These are phyloP conservation scores for Tetraselmis striata DNA, from an alignment of 139 green algal genomes.

Conservation along the genomic window DNA sequence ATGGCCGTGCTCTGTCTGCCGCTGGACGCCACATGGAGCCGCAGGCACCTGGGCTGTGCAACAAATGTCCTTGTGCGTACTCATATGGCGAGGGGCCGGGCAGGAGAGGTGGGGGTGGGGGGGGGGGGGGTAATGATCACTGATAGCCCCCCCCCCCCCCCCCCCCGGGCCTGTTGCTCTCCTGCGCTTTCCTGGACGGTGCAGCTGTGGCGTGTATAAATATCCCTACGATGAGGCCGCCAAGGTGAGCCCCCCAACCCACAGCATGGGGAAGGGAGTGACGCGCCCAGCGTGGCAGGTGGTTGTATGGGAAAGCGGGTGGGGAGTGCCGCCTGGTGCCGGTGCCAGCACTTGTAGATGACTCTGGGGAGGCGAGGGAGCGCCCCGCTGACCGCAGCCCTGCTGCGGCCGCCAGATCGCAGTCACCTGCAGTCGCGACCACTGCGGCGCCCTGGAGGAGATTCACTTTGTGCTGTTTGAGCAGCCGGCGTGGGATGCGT, in stretches of 20 bases:
- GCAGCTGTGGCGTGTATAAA: slow-evolving; percentile 69
- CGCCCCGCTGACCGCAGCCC: neutral
- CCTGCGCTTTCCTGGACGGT: too few species aligned
- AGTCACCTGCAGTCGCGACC: slow-evolving; percentile 33
- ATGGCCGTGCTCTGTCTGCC: neutral
- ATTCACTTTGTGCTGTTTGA: slow-evolving; percentile 71
- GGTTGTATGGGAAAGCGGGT: neutral
- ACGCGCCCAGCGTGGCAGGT: neutral
- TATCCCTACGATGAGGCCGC: slow-evolving; percentile 67
- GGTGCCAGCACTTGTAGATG: neutral
- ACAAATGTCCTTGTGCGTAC: too few species aligned
- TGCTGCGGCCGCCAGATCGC: slow-evolving; percentile 14
- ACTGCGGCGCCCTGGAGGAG: slow-evolving; percentile 43
- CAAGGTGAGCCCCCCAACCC: slow-evolving; percentile 29
- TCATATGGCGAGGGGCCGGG: too few species aligned
- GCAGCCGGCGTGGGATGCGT: slow-evolving; percentile 25
- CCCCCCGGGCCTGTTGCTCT: too few species aligned
- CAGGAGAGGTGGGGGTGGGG: too few species aligned
- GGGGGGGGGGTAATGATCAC: too few species aligned
- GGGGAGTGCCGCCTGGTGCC: neutral
- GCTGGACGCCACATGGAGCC: neutral
- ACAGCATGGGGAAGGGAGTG: neutral
- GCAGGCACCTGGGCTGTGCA: neutral
- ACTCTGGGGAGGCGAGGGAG: neutral
- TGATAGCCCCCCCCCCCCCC: too few species aligned